phyloP scores from a whole-genome alignment of 1,284 basidiomycete species.

The Pseudozyma sp. region DNA sequence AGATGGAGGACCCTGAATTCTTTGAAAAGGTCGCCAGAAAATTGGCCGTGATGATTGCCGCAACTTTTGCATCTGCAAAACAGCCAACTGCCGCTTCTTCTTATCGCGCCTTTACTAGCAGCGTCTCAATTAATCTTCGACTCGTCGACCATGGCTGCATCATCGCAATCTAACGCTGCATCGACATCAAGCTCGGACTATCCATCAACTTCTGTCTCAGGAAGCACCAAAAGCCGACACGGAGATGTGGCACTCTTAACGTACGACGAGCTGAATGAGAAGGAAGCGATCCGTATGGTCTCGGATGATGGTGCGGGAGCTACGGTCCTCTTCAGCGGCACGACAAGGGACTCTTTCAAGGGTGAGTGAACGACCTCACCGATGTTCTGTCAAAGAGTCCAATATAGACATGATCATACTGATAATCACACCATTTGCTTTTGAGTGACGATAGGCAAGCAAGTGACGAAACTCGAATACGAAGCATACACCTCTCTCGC shows the following conservation, averaged over 20 bases:
- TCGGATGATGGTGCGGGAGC: constrained; percentile 51
- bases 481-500: constrained; percentile 83
- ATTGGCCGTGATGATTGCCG: constrained; percentile 25
- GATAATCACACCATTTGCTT: neutral
- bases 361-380: constrained; percentile 67
- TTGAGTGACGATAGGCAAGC: constrained; percentile 73
- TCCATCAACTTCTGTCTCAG: constrained; percentile 20
- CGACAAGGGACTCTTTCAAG: constrained; percentile 76
- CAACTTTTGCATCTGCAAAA: neutral
- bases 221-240: constrained; percentile 2
- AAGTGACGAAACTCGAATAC: constrained; percentile 81
- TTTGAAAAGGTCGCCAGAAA: neutral
- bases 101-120: neutral
- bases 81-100: neutral
- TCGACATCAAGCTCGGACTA: constrained; percentile 1
- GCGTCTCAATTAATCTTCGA: neutral
- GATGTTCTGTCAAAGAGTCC: too few species aligned
- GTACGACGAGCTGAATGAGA: constrained; percentile 50
- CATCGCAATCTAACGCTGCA: neutral
- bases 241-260: constrained; percentile 55
- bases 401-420: neutral
- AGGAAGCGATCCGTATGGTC: constrained; percentile 34
- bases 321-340: constrained; percentile 78
- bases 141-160: constrained; percentile 4
- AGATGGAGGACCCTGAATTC: too few species aligned